A percentile compares a stretch with the other conserved stretches of the same genome.
Evolutionary conservation across 2,329 filamentous ascomycete species (phyloP).

Genomic region (Teratosphaeria zuluensis): DNA sequence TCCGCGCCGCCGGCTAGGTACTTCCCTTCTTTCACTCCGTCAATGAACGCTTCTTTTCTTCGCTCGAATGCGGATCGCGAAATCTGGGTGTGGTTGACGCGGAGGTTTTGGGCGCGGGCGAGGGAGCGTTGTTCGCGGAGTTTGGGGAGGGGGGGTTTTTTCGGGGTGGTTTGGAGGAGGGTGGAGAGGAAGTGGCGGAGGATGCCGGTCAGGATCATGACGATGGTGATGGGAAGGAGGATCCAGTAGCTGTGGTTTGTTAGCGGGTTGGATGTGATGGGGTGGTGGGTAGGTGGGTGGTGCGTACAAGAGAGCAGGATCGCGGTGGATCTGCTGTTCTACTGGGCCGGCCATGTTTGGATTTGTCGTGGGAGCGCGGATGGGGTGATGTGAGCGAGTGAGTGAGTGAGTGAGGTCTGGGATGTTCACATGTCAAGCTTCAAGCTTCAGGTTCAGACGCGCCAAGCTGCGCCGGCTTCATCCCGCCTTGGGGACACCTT

Average conservation of each 20-base stretch:
- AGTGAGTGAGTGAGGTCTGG: neutral
- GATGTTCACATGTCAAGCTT: neutral
- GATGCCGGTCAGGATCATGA: conserved; percentile 95
- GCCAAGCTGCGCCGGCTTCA: neutral
- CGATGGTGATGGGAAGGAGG: conserved; percentile 88
- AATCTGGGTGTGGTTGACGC: conserved; percentile 70
- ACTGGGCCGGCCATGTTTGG: conserved; percentile 67
- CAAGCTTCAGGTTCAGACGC: neutral
- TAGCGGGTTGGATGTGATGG: no score
- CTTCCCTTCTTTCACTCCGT: conserved; percentile 72
- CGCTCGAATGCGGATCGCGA: conserved; percentile 66
- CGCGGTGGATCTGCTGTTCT: conserved; percentile 92
- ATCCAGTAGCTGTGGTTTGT: conserved; percentile 89
- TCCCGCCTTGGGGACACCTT: neutral
- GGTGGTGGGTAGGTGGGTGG: no score
- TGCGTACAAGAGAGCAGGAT: conserved; percentile 92
- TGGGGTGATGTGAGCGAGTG: neutral
- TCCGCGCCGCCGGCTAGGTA: conserved; percentile 80
- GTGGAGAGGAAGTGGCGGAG: conserved; percentile 92
- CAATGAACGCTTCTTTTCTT: conserved; percentile 71
- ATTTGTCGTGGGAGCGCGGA: neutral
- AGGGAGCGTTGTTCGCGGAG: conserved; percentile 80
- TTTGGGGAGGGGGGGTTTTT: conserved; percentile 64
- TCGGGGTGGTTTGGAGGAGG: conserved; percentile 77
- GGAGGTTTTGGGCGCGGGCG: conserved; percentile 73